Evolutionary conservation across 768 basidiomycete genomes (phyloP), one percentile per base, ranked within the genome.

Genomic region (Harrya chromipes): DNA sequence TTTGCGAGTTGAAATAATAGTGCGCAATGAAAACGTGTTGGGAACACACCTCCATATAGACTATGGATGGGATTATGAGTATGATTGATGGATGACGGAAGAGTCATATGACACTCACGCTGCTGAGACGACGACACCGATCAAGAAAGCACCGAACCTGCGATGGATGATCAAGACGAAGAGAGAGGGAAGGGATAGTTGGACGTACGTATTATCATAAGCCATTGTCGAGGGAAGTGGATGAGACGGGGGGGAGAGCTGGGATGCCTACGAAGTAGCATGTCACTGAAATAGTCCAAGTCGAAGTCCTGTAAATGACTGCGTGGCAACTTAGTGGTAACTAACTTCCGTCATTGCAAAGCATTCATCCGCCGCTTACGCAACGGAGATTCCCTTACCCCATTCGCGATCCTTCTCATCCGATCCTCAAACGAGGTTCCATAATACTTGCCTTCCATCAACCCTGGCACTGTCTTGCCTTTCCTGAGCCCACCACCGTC

Each of bases 51-150:
- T 68, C 80, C 81, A 50, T 78, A 75, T 21, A 82, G 64, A 6
- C 81, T 82, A 29, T 27, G 14, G n/a, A 19, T 52, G 20, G 34
- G 12, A 24, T 20, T n/a, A 24, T 46, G 27, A 45, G 43, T 24
- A 34, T 38, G 20, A 35, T 42, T 21, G 31, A 26, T 40, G 37
- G 44, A 19, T 16, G 45, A 40, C 9, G 6, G 47, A 43, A 46
- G 21, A 42, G 48, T 16, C 52, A 38, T 27, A 16, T 33, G 14
- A 5, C 4, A 71, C 80, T 63, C 58, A 82, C 82, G 60, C 63
- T 26, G 74, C 77, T 19, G 81, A 80, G 16, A 78, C 52, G 24
- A 82, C 68, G n/a, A 81, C 71, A 7, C 82, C 81, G 49, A 83
- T 67, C 52, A 77, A 73, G 43, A 75, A 74, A 44, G 79, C 81